Percentiles rank a stretch among this genome's conserved stretches.
Conservation (phyloP, 257 asterid species). For the Asclepias syriaca region DNA sequence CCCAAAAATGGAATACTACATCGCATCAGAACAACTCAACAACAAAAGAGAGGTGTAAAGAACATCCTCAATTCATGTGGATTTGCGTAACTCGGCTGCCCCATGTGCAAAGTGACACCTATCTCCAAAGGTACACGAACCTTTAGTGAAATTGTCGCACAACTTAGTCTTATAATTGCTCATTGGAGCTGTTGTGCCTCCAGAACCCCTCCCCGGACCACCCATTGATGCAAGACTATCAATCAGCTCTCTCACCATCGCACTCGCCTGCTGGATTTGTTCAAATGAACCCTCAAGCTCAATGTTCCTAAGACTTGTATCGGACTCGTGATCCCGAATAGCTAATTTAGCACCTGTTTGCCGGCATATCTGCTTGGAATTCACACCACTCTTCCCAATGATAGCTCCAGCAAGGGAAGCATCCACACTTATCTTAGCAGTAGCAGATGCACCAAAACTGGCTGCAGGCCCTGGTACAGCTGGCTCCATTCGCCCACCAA, state of each 20-base stretch:
- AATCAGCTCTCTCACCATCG: conserved; percentile 72
- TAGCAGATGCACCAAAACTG: conserved; percentile 67
- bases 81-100: conserved; percentile 58
- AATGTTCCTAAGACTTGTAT: conserved; percentile 67
- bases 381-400: conserved; percentile 90
- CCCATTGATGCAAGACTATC: conserved; percentile 38
- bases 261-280: conserved; percentile 66
- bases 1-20: not conserved
- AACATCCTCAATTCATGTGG: conserved; percentile 33
- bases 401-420: conserved; percentile 83
- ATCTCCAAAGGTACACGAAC: conserved; percentile 88
- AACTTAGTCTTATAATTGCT: conserved; percentile 74
- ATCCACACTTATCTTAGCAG: conserved; percentile 77
- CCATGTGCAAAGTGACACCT: conserved; percentile 98
- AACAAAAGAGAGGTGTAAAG: not conserved
- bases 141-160: conserved; percentile 72
- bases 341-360: conserved; percentile 76
- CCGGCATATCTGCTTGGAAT: conserved; percentile 83
- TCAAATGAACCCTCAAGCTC: conserved; percentile 90
- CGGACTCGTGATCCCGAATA: conserved; percentile 68
- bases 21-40: not conserved
- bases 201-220: conserved; percentile 34
- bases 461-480: conserved; percentile 49
- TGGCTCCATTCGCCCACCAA: conserved; percentile 42
- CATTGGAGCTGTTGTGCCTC: conserved; percentile 41